Evolutionary conservation across 2,329 filamentous ascomycete genomes (phyloP).

Genomic region (Graphilbum ipis-grandicollis): DNA sequence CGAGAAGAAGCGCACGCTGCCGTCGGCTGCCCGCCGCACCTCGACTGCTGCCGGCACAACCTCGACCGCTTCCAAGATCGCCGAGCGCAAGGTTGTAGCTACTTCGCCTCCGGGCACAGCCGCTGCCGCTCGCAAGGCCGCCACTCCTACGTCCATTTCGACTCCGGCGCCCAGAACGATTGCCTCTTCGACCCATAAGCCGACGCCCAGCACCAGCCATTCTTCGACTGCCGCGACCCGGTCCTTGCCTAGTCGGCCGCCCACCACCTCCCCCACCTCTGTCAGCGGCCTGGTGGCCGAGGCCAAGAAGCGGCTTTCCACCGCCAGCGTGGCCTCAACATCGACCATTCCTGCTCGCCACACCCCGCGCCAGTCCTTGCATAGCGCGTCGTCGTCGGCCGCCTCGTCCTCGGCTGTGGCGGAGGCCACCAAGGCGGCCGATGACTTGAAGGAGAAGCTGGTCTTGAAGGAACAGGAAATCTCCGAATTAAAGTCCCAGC

Average conservation of each 20-base stretch:
- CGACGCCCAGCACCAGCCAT: conserved; percentile 19
- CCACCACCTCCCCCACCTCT: too few relatives aligned
- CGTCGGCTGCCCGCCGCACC: conserved; percentile 14
- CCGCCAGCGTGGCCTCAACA: conserved; percentile 22
- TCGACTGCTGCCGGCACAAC: conserved; percentile 13
- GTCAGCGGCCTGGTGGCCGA: conserved; percentile 24
- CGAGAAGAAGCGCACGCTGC: conserved; percentile 16
- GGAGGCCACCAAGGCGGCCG: conserved; percentile 34
- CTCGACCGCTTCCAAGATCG: background rate
- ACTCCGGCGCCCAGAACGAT: conserved; percentile 16
- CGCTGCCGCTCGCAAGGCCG: conserved; percentile 16
- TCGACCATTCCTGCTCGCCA: conserved; percentile 20
- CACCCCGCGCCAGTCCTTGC: conserved; percentile 21
- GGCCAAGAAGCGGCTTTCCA: conserved; percentile 40
- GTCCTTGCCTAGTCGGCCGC: too few relatives aligned
- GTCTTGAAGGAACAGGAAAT: conserved; percentile 40
- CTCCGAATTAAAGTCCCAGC: conserved; percentile 36
- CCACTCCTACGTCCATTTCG: conserved; percentile 5
- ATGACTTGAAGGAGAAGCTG: conserved; percentile 42
- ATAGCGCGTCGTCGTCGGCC: conserved; percentile 8
- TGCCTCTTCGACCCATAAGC: conserved; percentile 15
- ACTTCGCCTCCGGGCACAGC: conserved; percentile 3
- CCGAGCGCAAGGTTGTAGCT: background rate
- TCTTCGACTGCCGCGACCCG: conserved; percentile 17
- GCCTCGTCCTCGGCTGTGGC: conserved; percentile 19